Evolutionary conservation across 768 basidiomycete genomes (phyloP).

Genomic region (Baorangia bicolor): DNA sequence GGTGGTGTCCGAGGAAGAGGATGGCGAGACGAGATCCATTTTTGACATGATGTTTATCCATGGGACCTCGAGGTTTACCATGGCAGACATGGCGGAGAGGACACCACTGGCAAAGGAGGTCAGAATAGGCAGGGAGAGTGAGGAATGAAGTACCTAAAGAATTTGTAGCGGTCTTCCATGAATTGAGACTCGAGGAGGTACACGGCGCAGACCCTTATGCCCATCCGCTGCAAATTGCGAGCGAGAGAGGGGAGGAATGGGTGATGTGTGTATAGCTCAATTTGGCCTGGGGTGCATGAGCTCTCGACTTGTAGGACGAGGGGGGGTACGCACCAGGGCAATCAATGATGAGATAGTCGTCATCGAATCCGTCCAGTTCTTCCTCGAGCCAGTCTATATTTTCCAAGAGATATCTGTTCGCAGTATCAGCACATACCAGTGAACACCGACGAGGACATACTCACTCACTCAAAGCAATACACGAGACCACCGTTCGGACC

Average conservation of each 20-base stretch:
- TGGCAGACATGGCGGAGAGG: constrained; percentile 96
- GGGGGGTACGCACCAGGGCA: constrained; percentile 67
- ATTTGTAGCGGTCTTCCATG: constrained; percentile 99
- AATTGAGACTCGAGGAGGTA: constrained; percentile 98
- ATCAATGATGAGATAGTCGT: constrained; percentile 93
- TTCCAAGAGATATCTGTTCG: constrained; percentile 82
- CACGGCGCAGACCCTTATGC: constrained; percentile 82
- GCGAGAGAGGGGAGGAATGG: constrained; percentile 92
- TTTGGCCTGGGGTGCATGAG: constrained; percentile 66
- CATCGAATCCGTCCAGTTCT: constrained; percentile 89
- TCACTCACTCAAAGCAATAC: constrained; percentile 99
- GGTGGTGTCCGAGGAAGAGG: constrained; percentile 36
- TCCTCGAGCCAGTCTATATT: constrained; percentile 99
- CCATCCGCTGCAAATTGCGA: constrained; percentile 68
- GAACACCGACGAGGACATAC: constrained; percentile 30
- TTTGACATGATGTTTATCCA: constrained; percentile 99
- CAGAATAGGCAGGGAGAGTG: neutral
- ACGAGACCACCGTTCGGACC: constrained; percentile 97
- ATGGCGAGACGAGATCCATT: constrained; percentile 87
- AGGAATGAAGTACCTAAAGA: constrained; percentile 68
- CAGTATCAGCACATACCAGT: neutral
- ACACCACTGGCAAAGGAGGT: constrained; percentile 63
- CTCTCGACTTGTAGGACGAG: neutral
- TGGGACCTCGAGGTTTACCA: constrained; percentile 96
- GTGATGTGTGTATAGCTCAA: constrained; percentile 98